These are phyloP conservation scores for Aspergillus terreus DNA, from an alignment of 2,329 filamentous ascomycete genomes.

Conservation along the genomic window DNA sequence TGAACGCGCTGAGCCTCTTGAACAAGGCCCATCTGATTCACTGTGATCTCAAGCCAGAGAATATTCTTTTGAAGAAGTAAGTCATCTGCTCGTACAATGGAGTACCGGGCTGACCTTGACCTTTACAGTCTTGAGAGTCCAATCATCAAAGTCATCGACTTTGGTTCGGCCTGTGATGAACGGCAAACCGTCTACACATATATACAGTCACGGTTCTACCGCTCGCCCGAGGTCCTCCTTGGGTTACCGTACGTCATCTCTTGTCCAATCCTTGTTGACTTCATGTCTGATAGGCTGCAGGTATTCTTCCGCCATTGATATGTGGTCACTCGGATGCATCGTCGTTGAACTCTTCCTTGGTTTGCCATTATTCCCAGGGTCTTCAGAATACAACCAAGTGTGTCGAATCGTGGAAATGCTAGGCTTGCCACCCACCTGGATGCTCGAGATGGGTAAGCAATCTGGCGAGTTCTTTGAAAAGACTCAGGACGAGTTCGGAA, in stretches of 20 bases:
- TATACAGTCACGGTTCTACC: slow-evolving; percentile 96
- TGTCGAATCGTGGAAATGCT: slow-evolving; percentile 98
- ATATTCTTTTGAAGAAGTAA: slow-evolving; percentile 91
- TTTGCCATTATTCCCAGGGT: slow-evolving; percentile 89
- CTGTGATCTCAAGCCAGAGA: slow-evolving; percentile 97
- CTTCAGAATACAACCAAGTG: slow-evolving; percentile 98
- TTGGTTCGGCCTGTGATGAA: slow-evolving; percentile 96
- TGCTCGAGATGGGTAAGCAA: slow-evolving; percentile 98
- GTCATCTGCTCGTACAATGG: slow-evolving; percentile 20
- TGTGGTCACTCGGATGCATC: slow-evolving; percentile 99
- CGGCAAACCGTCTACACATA: slow-evolving; percentile 98
- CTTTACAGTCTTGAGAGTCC: slow-evolving; percentile 75
- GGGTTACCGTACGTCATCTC: slow-evolving; percentile 64
- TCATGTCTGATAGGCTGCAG: slow-evolving; percentile 25
- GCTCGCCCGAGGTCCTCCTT: slow-evolving; percentile 92
- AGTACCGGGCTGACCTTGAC: slow-evolving; percentile 8
- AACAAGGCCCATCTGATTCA: slow-evolving; percentile 97
- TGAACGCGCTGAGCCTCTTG: slow-evolving; percentile 85
- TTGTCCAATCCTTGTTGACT: neutral
- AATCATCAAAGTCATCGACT: slow-evolving; percentile 99
- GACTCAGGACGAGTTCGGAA: slow-evolving; percentile 82
- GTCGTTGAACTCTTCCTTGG: slow-evolving; percentile 96
- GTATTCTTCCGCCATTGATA: slow-evolving; percentile 97
- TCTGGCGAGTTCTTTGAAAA: slow-evolving; percentile 97
- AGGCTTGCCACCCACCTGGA: slow-evolving; percentile 93